Conservation (phyloP, 2,329 filamentous ascomycete genomes). For the Cytospora mali region DNA sequence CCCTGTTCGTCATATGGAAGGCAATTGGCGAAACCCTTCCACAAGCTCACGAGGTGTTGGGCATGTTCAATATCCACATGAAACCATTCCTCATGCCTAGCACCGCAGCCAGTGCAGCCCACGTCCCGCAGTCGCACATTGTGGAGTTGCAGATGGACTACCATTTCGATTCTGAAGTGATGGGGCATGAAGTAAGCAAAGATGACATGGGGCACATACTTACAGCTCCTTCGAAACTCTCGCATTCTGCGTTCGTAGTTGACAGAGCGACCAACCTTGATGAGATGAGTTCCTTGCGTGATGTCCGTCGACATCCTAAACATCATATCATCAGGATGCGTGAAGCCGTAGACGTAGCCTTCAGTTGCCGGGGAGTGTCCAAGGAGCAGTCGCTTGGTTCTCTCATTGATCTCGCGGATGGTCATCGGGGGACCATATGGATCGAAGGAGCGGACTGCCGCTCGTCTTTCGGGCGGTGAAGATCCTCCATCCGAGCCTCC, state of each 20-base stretch:
- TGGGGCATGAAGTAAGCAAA: constrained; percentile 27
- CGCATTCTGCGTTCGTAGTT: constrained; percentile 33
- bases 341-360: constrained; percentile 36
- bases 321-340: constrained; percentile 30
- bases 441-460: background rate
- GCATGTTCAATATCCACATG: constrained; percentile 29
- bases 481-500: constrained; percentile 9
- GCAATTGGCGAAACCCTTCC: constrained; percentile 35
- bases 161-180: constrained; percentile 35
- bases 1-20: constrained; percentile 36
- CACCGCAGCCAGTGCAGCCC: constrained; percentile 32
- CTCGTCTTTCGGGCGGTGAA: background rate
- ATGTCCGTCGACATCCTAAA: background rate
- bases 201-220: constrained; percentile 32
- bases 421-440: constrained; percentile 12
- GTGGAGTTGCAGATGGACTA: constrained; percentile 36
- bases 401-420: constrained; percentile 16
- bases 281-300: constrained; percentile 17
- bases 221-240: constrained; percentile 32
- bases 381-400: constrained; percentile 23
- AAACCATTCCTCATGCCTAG: constrained; percentile 37
- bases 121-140: constrained; percentile 34
- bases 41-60: constrained; percentile 30
- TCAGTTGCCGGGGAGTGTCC: background rate
- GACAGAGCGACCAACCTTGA: constrained; percentile 38